Evolutionary conservation across 2,329 filamentous ascomycete genomes (phyloP).

Genomic region (Fusarium floridanum): DNA sequence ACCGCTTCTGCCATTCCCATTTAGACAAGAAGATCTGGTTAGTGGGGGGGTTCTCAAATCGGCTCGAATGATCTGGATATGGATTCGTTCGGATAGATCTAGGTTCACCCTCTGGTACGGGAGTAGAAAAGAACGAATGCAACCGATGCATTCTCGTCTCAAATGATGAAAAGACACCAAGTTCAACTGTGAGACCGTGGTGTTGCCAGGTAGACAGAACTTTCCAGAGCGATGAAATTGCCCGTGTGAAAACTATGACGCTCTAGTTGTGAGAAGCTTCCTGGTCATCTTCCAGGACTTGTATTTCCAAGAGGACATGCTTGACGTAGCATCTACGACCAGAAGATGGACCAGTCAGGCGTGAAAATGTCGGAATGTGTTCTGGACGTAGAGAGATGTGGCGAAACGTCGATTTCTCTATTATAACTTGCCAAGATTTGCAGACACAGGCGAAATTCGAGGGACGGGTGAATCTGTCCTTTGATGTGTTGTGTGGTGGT

Average conservation of each 20-base stretch:
- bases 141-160: not conserved
- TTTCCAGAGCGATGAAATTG: conserved; percentile 11
- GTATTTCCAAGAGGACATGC: conserved; percentile 23
- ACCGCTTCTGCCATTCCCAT: conserved; percentile 8
- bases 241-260: not conserved
- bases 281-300: not conserved
- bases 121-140: not conserved
- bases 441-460: conserved; percentile 15
- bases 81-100: not conserved
- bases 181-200: conserved; percentile 20
- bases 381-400: conserved; percentile 7
- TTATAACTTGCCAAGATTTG: conserved; percentile 10
- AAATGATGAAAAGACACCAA: conserved; percentile 18
- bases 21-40: not conserved
- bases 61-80: not conserved
- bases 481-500: not conserved
- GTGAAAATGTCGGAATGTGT: conserved; percentile 5
- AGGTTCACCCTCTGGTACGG: not conserved
- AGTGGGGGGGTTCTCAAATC: conserved; percentile 5
- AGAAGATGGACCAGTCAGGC: not conserved
- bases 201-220: conserved; percentile 21
- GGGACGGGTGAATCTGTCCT: not conserved
- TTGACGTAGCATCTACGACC: conserved; percentile 3
- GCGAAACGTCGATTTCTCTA: conserved; percentile 16
- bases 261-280: not conserved